Conservation (phyloP, 129 eudicot species). For the Artemisia tridentata region DNA sequence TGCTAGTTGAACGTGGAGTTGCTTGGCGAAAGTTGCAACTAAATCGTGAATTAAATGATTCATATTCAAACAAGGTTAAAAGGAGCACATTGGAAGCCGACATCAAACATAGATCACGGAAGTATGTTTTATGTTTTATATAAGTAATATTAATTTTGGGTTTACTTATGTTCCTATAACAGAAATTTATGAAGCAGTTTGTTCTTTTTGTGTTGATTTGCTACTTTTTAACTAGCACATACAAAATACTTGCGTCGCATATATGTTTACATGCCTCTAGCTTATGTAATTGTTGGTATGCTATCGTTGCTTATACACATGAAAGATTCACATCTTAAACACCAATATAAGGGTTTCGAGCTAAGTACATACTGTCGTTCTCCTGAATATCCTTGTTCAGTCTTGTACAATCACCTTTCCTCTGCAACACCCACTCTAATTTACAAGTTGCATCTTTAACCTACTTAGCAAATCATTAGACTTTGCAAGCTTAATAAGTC, state of each 20-base stretch:
- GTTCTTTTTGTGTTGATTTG: conserved; percentile 6
- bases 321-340: background rate
- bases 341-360: background rate
- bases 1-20: conserved; percentile 86
- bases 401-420: background rate
- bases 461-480: background rate
- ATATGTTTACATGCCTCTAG: background rate
- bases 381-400: background rate
- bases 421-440: background rate
- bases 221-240: conserved; percentile 9
- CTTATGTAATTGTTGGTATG: conserved; percentile 1
- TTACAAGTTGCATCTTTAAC: conserved; percentile 3
- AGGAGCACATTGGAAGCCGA: conserved; percentile 90
- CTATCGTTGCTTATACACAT: conserved; percentile 2
- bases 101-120: conserved; percentile 67
- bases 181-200: conserved; percentile 12
- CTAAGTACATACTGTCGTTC: background rate
- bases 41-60: conserved; percentile 78
- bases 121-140: conserved; percentile 48
- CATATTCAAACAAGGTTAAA: conserved; percentile 78
- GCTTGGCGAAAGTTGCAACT: conserved; percentile 91
- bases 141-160: conserved; percentile 15
- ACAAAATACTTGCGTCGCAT: conserved; percentile 7
- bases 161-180: conserved; percentile 12
- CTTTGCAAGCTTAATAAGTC: background rate